Evolutionary conservation across 495 filamentous ascomycete genomes (phyloP).

Genomic region (Trichocladium uniseriatum): DNA sequence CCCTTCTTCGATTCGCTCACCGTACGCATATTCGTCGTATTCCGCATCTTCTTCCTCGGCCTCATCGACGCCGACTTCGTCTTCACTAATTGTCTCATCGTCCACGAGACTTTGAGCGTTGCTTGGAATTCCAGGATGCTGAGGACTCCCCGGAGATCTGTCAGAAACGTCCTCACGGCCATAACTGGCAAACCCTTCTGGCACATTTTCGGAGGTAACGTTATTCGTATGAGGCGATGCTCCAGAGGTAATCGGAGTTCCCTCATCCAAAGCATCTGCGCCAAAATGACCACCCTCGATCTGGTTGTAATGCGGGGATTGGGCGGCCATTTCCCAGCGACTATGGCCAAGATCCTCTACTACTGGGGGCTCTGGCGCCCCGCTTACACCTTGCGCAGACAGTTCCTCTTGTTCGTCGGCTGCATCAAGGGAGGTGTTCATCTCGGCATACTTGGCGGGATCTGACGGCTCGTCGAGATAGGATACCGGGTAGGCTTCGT

Average conservation of each 20-base stretch:
- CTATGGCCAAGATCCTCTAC: conserved; percentile 12
- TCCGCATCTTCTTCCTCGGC: conserved; percentile 12
- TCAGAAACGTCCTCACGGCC: conserved; percentile 4
- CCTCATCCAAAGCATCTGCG: conserved; percentile 16
- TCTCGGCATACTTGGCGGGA: conserved; percentile 12
- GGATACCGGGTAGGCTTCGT: conserved; percentile 18
- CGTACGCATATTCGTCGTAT: conserved; percentile 19
- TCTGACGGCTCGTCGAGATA: conserved; percentile 15
- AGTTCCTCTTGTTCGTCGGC: conserved; percentile 7
- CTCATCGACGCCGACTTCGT: conserved; percentile 14
- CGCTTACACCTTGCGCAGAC: not conserved
- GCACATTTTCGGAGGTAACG: conserved; percentile 8
- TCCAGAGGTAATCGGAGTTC: conserved; percentile 1
- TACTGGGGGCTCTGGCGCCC: conserved; percentile 2
- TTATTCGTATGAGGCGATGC: conserved; percentile 5
- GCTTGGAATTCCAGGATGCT: not conserved
- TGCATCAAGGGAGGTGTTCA: conserved; percentile 6
- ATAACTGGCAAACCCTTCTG: conserved; percentile 22
- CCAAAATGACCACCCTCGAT: conserved; percentile 23
- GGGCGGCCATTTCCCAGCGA: conserved; percentile 20
- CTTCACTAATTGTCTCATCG: conserved; percentile 1
- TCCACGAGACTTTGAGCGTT: conserved; percentile 8
- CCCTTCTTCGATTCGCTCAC: conserved; percentile 21
- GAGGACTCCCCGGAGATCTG: not conserved
- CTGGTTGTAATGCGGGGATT: conserved; percentile 16